These are phyloP conservation scores for Aspergillus conjunctus DNA, from an alignment of 495 filamentous ascomycete species.

Conservation along the genomic window DNA sequence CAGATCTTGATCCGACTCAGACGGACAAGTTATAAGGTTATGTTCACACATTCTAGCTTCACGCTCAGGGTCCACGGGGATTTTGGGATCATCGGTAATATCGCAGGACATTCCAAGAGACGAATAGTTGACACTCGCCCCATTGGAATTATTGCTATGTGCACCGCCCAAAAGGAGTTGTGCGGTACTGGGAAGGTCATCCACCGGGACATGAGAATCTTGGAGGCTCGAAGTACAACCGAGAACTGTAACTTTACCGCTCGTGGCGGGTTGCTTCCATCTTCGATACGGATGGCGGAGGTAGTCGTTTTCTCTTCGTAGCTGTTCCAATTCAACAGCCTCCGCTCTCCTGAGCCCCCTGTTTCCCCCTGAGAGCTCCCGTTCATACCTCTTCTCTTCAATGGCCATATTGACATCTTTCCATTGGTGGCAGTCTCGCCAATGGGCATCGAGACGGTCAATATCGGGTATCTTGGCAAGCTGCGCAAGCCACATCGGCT, in stretches of 20 bases:
- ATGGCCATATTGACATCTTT: constrained; percentile 15
- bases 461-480: neutral
- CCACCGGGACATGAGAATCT: neutral
- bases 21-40: neutral
- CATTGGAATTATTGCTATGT: too few species aligned
- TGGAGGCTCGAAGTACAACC: neutral
- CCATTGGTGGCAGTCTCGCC: constrained; percentile 8
- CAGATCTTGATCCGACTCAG: neutral
- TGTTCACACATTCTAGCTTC: neutral
- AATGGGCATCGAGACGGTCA: neutral
- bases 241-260: neutral
- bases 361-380: neutral
- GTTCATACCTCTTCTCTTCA: constrained; percentile 11
- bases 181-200: constrained; percentile 6
- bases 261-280: neutral
- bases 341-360: neutral
- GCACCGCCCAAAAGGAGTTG: neutral
- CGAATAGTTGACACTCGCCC: too few species aligned
- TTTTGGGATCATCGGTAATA: too few species aligned
- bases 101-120: too few species aligned
- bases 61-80: neutral
- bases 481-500: constrained; percentile 12
- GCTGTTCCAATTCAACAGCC: constrained; percentile 4
- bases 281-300: constrained; percentile 13
- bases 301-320: constrained; percentile 13